Conservation (phyloP, 1,139 yeast species). For the Torulaspora globosa region DNA sequence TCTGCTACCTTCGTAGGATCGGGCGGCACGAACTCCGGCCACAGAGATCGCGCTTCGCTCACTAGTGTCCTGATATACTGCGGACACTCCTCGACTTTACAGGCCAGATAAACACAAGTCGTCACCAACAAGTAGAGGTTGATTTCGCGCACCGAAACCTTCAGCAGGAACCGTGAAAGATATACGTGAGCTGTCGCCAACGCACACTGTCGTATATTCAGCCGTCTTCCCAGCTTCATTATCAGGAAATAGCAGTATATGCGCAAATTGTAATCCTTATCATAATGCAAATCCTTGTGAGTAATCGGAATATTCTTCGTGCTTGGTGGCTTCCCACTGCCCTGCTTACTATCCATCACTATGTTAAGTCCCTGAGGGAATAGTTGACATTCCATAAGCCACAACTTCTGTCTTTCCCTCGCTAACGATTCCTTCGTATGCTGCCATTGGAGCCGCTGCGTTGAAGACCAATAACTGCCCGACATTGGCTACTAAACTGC, state of each 20-base stretch:
- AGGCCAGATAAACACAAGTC: conserved; percentile 81
- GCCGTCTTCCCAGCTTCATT: conserved; percentile 70
- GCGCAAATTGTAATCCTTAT: conserved; percentile 51
- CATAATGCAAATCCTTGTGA: conserved; percentile 47
- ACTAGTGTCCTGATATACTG: conserved; percentile 83
- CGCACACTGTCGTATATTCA: conserved; percentile 76
- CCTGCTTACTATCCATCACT: conserved; percentile 30
- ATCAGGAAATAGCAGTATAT: conserved; percentile 66
- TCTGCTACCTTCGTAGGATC: conserved; percentile 94
- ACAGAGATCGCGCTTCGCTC: conserved; percentile 77
- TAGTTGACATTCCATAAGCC: conserved; percentile 37
- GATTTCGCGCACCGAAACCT: conserved; percentile 72
- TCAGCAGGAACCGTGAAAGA: conserved; percentile 65
- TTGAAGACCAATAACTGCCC: conserved; percentile 66
- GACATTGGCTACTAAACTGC: conserved; percentile 39
- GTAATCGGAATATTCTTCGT: conserved; percentile 42
- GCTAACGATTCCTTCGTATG: conserved; percentile 47
- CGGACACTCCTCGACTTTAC: conserved; percentile 94
- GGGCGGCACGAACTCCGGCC: conserved; percentile 95
- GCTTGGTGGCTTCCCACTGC: conserved; percentile 27
- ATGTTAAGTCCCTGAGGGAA: conserved; percentile 36
- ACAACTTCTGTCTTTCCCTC: conserved; percentile 40
- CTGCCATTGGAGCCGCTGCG: conserved; percentile 62
- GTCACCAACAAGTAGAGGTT: conserved; percentile 78
- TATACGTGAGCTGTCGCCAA: conserved; percentile 87